Base-by-base conservation (phyloP, 2,329 filamentous ascomycete species). In the Trichoderma sp. region DNA sequence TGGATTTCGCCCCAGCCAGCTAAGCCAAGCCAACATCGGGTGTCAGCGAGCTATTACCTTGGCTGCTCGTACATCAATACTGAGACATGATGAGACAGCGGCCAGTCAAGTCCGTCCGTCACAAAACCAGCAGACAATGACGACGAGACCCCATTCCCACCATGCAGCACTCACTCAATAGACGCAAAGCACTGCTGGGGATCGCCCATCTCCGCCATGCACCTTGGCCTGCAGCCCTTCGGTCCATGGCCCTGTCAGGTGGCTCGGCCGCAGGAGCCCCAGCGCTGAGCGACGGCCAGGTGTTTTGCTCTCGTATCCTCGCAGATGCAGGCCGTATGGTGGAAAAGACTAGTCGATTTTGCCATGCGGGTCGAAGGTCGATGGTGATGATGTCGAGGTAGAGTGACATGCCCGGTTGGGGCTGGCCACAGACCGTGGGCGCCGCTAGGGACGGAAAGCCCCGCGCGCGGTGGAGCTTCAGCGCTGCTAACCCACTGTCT, bases 351-450 rank as follows among this genome's bases (percentile, higher is more conserved):
- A 69, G 59, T 66, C 45, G 50, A 18, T 14, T 67, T 45, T 45
- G n/a, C 21, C 63, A 66, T 56, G 16, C 60, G 29, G 71, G 29
- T 41, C 66, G 75, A 59, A 18, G 7, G 35, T 63, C 56, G 21
- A 68, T 50, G 59, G 53, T 76, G 76, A 77, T 76, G 75, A 64
- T 66, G 75, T 69, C 63, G 72, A 76, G 76, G 71, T 76, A 76
- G 72, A 76, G 75, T 77, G 76, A 77, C 76, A 75, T 76, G 50
- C 53, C 71, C 66, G 9, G 24, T 62, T 66, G 27, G 60, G 74
- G 33, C 62, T 71, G 66, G 66, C 67, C 24, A n/a, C 60, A 75
- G 68, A 68, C 60, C 45, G 31, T 76, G 12, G 75, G 63, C 75
- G 75, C 75, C 75, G 75, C 67, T 74, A 65, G 69, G 75, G 63